Base-by-base conservation (phyloP, 306 rosid genomes). In the Senna siamea region DNA sequence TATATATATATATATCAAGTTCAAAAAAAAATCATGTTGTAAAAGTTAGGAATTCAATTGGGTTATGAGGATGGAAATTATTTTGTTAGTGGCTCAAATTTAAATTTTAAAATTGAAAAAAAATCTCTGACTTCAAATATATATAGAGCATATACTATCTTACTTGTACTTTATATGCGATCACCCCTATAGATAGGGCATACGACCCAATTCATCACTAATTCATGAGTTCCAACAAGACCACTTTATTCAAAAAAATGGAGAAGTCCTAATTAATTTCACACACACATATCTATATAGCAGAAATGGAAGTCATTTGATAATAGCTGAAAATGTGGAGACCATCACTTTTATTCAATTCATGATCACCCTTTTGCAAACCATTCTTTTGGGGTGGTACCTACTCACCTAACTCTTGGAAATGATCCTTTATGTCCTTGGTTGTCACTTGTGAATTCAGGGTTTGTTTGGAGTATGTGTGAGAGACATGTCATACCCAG, bases 401-500 rank as follows among this genome's bases (percentile, higher is more conserved):
- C 76, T 30, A 54, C 50, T 20, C 9, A 44, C 66, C 82, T 56
- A 72, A 18, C 70, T 66, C 41, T 14, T 10, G 17, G 47, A 56
- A 22, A 50, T 44, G 3, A 66, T 72, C 48, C 6, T 38, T 59
- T 47, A 47, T 37, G 44, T 62, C 30, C 12, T 5, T 4, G 13
- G 64, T 20, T 55, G 67, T 14, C 37, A 32, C 37, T 32, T 32
- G 37, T 32, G 40, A 48, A 53, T 41, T 35, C 23, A n/a, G 15
- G 46, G 20, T n/a, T 22, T 77, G 30, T 8, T 44, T 70, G 14
- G 62, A 56, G 7, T 28, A 13, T 57, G 32, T 34, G 14, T 0
- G 62, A 47, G 63, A 47, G 75, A 47, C 74, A 66, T 58, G 60
- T 44, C 43, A 22, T n/a, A 2, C 52, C 55, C 66, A 67, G 41